Conservation (phyloP, 2,329 filamentous ascomycete species). For the Claviceps citrina region DNA sequence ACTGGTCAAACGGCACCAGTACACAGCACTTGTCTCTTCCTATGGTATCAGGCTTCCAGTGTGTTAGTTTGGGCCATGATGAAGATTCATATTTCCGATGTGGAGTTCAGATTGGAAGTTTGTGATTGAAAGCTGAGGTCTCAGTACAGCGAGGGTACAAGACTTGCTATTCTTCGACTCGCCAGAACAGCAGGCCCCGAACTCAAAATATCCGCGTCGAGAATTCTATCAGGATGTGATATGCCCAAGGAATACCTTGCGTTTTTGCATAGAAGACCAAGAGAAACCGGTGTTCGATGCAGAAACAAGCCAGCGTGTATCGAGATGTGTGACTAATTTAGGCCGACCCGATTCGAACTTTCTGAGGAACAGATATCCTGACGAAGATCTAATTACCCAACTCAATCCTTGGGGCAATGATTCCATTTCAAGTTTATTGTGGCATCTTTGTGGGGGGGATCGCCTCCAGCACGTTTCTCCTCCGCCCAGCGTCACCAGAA, state of each 20-base stretch:
- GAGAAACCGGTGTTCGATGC: neutral
- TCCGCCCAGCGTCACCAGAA: neutral
- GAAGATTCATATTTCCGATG: neutral
- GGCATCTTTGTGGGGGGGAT: neutral
- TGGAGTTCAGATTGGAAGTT: neutral
- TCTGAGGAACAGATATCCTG: conserved; percentile 4
- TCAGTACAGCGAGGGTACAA: neutral
- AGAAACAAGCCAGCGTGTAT: neutral
- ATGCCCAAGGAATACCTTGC: neutral
- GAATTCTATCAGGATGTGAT: neutral
- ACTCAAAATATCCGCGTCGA: neutral
- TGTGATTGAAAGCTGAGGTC: neutral
- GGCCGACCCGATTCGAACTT: neutral
- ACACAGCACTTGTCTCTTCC: neutral
- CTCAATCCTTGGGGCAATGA: conserved; percentile 1
- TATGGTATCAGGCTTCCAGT: neutral
- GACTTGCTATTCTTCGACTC: neutral
- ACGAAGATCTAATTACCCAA: conserved; percentile 6
- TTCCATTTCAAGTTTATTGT: conserved; percentile 9
- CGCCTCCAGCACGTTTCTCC: conserved; percentile 1
- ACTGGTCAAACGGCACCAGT: conserved; percentile 6
- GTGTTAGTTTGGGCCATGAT: neutral
- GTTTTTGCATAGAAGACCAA: neutral
- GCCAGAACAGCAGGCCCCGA: neutral
- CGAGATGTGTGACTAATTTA: neutral